Percentiles rank a stretch among this genome's conserved stretches.
Evolutionary conservation across 163 green algal species (phyloP).

Genomic region (Volvox carteri): DNA sequence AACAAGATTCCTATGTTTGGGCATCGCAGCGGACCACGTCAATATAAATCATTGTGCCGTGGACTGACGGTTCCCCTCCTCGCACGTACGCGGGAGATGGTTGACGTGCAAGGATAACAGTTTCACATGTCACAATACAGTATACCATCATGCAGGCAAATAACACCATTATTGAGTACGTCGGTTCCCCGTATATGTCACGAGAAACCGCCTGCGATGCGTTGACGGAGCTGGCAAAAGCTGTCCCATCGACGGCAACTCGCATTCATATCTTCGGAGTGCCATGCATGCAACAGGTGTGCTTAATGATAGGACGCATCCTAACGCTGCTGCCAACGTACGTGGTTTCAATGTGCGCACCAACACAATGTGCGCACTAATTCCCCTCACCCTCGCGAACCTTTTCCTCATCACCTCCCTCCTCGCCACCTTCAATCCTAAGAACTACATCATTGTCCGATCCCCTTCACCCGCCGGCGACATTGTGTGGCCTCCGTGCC

Average conservation of each 20-base stretch:
- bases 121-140: no score
- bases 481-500: no score
- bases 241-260: background rate
- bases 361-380: no score
- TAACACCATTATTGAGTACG: background rate
- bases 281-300: conserved; percentile 6
- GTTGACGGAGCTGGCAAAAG: background rate
- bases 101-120: background rate
- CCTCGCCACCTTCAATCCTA: background rate
- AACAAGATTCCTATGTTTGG: no score
- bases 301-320: no score
- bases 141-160: background rate
- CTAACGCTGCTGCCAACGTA: no score
- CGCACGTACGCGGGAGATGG: background rate
- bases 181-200: background rate
- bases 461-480: no score
- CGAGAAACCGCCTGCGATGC: background rate
- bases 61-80: background rate
- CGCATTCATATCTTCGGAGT: background rate
- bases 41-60: no score
- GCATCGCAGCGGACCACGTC: no score
- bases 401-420: background rate
- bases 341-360: no score
- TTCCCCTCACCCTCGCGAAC: no score
- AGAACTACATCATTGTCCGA: no score